Percentiles rank a stretch among this genome's conserved stretches.
Evolutionary conservation across 208 protist genomes (phyloP).

Genomic region (Wallacemonas sp.): DNA sequence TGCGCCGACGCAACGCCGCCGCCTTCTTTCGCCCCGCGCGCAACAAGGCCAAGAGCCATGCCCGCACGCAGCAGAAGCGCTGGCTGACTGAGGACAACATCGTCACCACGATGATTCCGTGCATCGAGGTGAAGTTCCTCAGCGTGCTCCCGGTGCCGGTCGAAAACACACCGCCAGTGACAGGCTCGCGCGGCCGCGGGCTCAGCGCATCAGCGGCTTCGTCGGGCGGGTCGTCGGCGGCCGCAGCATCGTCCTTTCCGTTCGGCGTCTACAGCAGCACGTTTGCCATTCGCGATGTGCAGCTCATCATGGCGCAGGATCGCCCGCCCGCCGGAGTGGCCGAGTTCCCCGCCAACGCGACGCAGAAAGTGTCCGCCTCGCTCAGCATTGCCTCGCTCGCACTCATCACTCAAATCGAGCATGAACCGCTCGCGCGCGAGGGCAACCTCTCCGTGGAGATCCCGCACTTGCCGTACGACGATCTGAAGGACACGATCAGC

Average conservation of each 20-base stretch:
- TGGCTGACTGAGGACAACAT: conserved; percentile 80
- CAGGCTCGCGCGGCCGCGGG: neutral
- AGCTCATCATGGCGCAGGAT: conserved; percentile 56
- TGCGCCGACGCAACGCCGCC: neutral
- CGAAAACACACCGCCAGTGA: conserved; percentile 45
- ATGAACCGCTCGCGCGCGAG: conserved; percentile 68
- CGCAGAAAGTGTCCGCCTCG: conserved; percentile 48
- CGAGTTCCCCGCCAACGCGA: conserved; percentile 29
- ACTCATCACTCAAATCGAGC: conserved; percentile 76
- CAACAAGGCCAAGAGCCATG: conserved; percentile 43
- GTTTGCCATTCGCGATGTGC: conserved; percentile 41
- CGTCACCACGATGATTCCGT: conserved; percentile 59
- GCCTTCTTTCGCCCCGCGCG: conserved; percentile 19
- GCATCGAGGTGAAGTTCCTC: conserved; percentile 71
- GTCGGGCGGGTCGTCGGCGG: neutral
- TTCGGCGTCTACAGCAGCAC: conserved; percentile 73
- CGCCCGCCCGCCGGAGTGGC: conserved; percentile 50
- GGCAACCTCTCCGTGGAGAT: conserved; percentile 63
- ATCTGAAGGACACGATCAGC: conserved; percentile 60
- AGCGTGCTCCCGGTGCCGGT: conserved; percentile 48
- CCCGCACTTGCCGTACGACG: conserved; percentile 57
- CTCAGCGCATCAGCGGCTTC: too few species aligned
- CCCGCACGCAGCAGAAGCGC: conserved; percentile 72
- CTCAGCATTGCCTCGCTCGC: conserved; percentile 56
- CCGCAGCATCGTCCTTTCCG: conserved; percentile 2